Evolutionary conservation across 768 basidiomycete species (phyloP).

Genomic region (Leucosporidium scottii): DNA sequence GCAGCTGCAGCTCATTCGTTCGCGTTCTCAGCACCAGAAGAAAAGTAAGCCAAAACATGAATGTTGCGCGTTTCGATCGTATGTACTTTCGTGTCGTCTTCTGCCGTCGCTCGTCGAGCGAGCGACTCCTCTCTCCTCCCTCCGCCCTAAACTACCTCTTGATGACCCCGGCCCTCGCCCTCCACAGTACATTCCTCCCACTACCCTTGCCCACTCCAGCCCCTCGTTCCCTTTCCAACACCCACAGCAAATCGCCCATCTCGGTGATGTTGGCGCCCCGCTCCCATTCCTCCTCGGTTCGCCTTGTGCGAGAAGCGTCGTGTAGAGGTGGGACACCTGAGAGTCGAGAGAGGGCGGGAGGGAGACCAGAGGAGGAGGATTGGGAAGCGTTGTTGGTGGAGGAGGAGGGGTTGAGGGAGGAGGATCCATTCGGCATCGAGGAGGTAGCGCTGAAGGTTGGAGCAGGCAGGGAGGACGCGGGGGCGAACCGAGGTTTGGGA

Average conservation of each 20-base stretch:
- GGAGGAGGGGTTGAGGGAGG: slow-evolving; percentile 41
- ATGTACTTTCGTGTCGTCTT: too few relatives aligned
- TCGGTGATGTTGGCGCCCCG: slow-evolving; percentile 58
- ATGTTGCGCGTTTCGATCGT: too few relatives aligned
- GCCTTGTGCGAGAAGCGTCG: slow-evolving; percentile 46
- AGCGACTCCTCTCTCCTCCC: too few relatives aligned
- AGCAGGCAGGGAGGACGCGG: slow-evolving; percentile 1
- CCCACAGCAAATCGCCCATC: slow-evolving; percentile 75
- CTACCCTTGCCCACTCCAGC: slow-evolving; percentile 23
- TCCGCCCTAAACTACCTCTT: neutral
- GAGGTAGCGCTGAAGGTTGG: slow-evolving; percentile 26
- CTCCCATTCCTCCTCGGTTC: slow-evolving; percentile 48
- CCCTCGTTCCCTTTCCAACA: slow-evolving; percentile 54
- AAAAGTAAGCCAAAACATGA: too few relatives aligned
- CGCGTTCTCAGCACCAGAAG: too few relatives aligned
- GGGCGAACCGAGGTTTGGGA: slow-evolving; percentile 28
- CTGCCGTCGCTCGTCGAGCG: too few relatives aligned
- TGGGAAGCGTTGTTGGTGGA: slow-evolving; percentile 64
- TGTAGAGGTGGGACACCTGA: slow-evolving; percentile 39
- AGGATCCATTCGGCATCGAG: slow-evolving; percentile 38
- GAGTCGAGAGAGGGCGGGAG: slow-evolving; percentile 9
- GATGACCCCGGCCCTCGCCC: slow-evolving; percentile 24
- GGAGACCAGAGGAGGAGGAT: slow-evolving; percentile 33
- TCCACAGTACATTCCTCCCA: slow-evolving; percentile 8
- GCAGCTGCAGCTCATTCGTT: too few relatives aligned